A percentile compares a stretch with the other conserved stretches of the same genome.
These are phyloP conservation scores for Mycena chlorophos DNA, from an alignment of 768 basidiomycete species.

Conservation along the genomic window DNA sequence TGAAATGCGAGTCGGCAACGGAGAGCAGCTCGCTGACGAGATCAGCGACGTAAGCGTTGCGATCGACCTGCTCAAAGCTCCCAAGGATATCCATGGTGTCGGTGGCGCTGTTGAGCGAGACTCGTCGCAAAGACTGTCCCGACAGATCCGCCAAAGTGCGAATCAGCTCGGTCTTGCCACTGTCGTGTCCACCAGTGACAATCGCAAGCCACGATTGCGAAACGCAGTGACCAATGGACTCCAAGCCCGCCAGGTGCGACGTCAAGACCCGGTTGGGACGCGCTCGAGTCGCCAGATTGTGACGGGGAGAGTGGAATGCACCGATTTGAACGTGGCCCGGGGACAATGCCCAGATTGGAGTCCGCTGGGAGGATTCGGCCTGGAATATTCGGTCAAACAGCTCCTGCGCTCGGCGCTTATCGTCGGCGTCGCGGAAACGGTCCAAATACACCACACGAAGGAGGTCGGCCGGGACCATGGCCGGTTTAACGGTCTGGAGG, in stretches of 20 bases:
- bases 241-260: slow-evolving; percentile 61
- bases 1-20: slow-evolving; percentile 40
- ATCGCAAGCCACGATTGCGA: slow-evolving; percentile 87
- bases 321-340: slow-evolving; percentile 64
- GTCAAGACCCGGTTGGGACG: slow-evolving; percentile 58
- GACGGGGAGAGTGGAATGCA: slow-evolving; percentile 45
- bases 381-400: slow-evolving; percentile 59
- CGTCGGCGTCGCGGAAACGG: slow-evolving; percentile 76
- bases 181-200: slow-evolving; percentile 67
- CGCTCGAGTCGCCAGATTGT: slow-evolving; percentile 33
- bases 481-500: slow-evolving; percentile 33
- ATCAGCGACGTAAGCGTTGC: slow-evolving; percentile 37
- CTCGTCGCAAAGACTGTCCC: slow-evolving; percentile 69
- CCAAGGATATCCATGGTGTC: slow-evolving; percentile 95
- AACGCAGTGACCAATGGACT: slow-evolving; percentile 74
- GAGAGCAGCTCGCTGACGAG: slow-evolving; percentile 42
- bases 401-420: slow-evolving; percentile 52
- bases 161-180: slow-evolving; percentile 81
- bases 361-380: slow-evolving; percentile 23
- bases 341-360: slow-evolving; percentile 45
- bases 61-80: slow-evolving; percentile 90
- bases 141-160: slow-evolving; percentile 67
- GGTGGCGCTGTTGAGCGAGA: slow-evolving; percentile 80
- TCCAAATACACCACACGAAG: slow-evolving; percentile 77
- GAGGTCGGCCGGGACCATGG: slow-evolving; percentile 57